Base-by-base conservation (phyloP, 148 eudicot genomes). In the Fagopyrum esculentum region DNA sequence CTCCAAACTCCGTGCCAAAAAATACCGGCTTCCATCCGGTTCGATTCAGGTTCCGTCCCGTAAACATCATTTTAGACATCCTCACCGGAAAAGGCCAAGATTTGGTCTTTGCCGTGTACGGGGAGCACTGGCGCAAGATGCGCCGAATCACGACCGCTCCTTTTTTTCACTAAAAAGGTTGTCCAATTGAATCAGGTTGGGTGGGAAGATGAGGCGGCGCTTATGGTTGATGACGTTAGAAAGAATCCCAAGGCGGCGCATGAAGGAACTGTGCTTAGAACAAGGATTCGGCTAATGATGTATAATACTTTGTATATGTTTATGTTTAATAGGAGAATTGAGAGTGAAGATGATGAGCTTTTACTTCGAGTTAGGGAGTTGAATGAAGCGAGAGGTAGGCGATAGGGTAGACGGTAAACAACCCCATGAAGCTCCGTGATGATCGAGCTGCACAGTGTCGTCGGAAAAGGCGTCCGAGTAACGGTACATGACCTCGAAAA, bases 341-440 rank as follows among this genome's bases (percentile, higher is more conserved):
- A 82, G 61, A 74, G 78, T 0, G 73, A 73, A 76, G 85, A 82
- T 3, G 89, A 86, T 72, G 83, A 82, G 0, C 74, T 45, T 74
- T 86, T 86, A 52, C 40, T 54, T 3, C 78, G 84, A 73, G 81
- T 83, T 0, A 86, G 81, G 1, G 71, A 45, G 70, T 81, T 82
- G 48, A 86, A 86, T 56, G 78, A 82, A 2, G 84, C 84, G 79
- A 80, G 89, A 60, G 84, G 89, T 74, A 57, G 87, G 89, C 84
- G 16, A 83, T 89, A 44, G 94, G 91, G 0, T 91, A 90, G 83
- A 79, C 87, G 11, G 89, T 87, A 7, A 90, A 90, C 82, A 84
- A 90, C 40, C 94, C 94, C 0, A 51, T 64, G n/a, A 90, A 86
- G 61, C 78, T 90, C 40, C 81, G 91, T 1, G 71, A 81, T 17